These are phyloP conservation scores for Cladosporium sp. DNA, from an alignment of 2,329 filamentous ascomycete species.

Conservation along the genomic window DNA sequence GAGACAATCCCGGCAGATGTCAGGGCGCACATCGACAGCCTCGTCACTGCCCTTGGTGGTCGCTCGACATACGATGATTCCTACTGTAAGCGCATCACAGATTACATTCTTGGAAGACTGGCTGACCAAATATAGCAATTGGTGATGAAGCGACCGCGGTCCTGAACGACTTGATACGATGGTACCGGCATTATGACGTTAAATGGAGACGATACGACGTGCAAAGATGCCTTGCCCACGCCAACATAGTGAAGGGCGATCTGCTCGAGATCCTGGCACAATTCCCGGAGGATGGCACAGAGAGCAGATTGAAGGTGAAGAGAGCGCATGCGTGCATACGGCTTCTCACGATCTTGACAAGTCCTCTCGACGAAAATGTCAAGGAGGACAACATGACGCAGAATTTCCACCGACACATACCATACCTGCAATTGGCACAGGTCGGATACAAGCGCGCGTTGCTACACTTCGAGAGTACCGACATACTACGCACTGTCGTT, in stretches of 20 bases:
- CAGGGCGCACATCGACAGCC: slow-evolving; percentile 86
- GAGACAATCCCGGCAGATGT: slow-evolving; percentile 79
- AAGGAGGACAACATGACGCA: slow-evolving; percentile 73
- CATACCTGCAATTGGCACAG: slow-evolving; percentile 85
- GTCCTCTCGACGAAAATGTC: slow-evolving; percentile 71
- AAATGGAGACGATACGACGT: slow-evolving; percentile 94
- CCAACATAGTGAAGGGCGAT: slow-evolving; percentile 88
- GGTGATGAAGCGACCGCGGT: slow-evolving; percentile 92
- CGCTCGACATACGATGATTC: slow-evolving; percentile 38
- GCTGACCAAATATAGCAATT: slow-evolving; percentile 49
- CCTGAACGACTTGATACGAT: slow-evolving; percentile 89
- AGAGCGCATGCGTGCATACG: slow-evolving; percentile 85
- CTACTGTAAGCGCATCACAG: slow-evolving; percentile 53
- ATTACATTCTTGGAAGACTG: background rate
- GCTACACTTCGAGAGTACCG: slow-evolving; percentile 75
- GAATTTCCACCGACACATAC: slow-evolving; percentile 89
- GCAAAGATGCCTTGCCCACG: slow-evolving; percentile 85
- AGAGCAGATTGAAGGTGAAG: slow-evolving; percentile 74
- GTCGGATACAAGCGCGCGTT: slow-evolving; percentile 86
- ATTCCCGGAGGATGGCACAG: slow-evolving; percentile 72
- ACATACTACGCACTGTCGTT: slow-evolving; percentile 77
- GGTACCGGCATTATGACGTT: slow-evolving; percentile 76
- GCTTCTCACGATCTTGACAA: slow-evolving; percentile 87
- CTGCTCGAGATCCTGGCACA: slow-evolving; percentile 82
- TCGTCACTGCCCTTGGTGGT: slow-evolving; percentile 78